Conservation (phyloP, 1,284 basidiomycete species). For the Neonothopanus nambi region DNA sequence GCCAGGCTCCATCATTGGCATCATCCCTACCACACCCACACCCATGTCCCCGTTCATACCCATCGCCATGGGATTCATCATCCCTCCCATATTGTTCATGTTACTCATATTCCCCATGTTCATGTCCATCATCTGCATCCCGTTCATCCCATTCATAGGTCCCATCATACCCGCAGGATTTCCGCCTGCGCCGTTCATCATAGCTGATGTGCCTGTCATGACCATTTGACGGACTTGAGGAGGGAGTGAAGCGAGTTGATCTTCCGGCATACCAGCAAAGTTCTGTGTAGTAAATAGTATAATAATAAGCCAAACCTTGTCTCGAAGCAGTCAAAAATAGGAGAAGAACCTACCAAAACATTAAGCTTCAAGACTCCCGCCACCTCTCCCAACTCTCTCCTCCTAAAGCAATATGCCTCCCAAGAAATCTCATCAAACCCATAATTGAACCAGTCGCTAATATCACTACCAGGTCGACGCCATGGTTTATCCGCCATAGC, state of each 20-base stretch:
- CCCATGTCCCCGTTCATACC: slow-evolving; percentile 51
- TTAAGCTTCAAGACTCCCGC: slow-evolving; percentile 77
- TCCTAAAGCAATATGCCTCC: slow-evolving; percentile 88
- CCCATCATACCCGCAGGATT: slow-evolving; percentile 62
- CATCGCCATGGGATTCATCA: slow-evolving; percentile 51
- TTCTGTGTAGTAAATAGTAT: slow-evolving; percentile 52
- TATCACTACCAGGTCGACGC: slow-evolving; percentile 89
- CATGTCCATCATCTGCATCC: slow-evolving; percentile 49
- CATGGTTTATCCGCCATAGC: slow-evolving; percentile 89
- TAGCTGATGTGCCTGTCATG: slow-evolving; percentile 71
- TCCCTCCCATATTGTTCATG: slow-evolving; percentile 27
- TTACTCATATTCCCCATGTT: slow-evolving; percentile 24
- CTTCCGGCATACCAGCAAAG: slow-evolving; percentile 79
- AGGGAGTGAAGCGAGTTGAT: slow-evolving; percentile 72
- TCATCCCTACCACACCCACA: slow-evolving; percentile 31
- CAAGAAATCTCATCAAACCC: slow-evolving; percentile 97
- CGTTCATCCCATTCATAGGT: slow-evolving; percentile 40
- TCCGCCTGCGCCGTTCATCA: slow-evolving; percentile 60
- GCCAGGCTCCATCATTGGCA: slow-evolving; percentile 42
- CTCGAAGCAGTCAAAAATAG: too few species aligned
- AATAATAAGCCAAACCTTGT: slow-evolving; percentile 7
- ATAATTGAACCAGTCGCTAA: slow-evolving; percentile 99
- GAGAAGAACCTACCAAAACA: slow-evolving; percentile 58
- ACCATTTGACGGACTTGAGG: slow-evolving; percentile 82
- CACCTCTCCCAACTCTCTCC: slow-evolving; percentile 79